phyloP scores from a whole-genome alignment of 148 eudicot species.

The Mesembryanthemum crystallinum region DNA sequence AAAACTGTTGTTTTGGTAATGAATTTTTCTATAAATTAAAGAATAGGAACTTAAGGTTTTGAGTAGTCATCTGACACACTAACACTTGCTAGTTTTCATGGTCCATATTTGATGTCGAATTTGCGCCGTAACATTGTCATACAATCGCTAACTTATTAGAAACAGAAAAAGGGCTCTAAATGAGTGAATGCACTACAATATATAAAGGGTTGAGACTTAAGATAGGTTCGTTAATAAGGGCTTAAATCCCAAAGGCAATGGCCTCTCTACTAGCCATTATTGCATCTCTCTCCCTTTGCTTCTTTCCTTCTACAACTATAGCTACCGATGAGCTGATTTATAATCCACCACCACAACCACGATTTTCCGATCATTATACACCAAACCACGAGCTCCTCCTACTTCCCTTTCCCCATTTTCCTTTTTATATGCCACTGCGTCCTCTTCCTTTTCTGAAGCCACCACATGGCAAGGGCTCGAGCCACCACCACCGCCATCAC shows the following conservation, averaged over 20 bases:
- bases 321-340: neutral
- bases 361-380: neutral
- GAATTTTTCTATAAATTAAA: too few relatives aligned
- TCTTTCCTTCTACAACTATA: neutral
- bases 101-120: neutral
- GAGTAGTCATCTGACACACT: too few relatives aligned
- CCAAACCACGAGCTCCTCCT: neutral
- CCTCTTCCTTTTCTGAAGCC: neutral
- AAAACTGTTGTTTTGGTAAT: too few relatives aligned
- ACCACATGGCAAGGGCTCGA: neutral
- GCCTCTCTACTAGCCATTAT: neutral
- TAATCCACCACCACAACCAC: neutral
- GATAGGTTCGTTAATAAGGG: neutral
- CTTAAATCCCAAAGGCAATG: neutral
- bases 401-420: neutral
- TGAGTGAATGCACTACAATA: neutral
- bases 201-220: neutral
- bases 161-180: neutral
- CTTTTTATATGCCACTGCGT: neutral
- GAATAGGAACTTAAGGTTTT: too few relatives aligned
- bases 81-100: too few relatives aligned
- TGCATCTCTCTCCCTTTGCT: neutral
- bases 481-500: neutral
- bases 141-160: too few relatives aligned
- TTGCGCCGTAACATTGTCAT: neutral